Evolutionary conservation across 2,329 filamentous ascomycete species (phyloP).

Genomic region (Aureobasidium pullulans): DNA sequence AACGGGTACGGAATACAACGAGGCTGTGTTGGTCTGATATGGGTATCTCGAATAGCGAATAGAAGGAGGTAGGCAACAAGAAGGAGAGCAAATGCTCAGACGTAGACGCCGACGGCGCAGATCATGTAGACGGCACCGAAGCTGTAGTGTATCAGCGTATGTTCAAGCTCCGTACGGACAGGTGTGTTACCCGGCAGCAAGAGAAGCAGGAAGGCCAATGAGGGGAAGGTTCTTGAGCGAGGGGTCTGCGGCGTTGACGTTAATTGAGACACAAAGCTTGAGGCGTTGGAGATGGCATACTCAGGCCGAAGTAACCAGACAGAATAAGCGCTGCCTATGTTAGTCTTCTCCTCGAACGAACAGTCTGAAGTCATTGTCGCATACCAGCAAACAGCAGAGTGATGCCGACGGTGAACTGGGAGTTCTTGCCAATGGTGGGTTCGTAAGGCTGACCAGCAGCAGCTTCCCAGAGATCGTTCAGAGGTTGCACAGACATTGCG

Average conservation of each 20-base stretch:
- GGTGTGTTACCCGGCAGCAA: slow-evolving; percentile 71
- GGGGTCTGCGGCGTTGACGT: slow-evolving; percentile 54
- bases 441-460: slow-evolving; percentile 79
- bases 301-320: slow-evolving; percentile 75
- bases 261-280: neutral
- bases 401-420: slow-evolving; percentile 77
- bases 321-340: slow-evolving; percentile 51
- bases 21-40: slow-evolving; percentile 5
- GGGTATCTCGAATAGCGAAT: slow-evolving; percentile 9
- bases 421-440: slow-evolving; percentile 70
- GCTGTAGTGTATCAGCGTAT: slow-evolving; percentile 39
- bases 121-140: slow-evolving; percentile 98
- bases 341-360: slow-evolving; percentile 16
- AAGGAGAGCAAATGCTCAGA: slow-evolving; percentile 47
- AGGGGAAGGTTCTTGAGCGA: slow-evolving; percentile 68
- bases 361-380: slow-evolving; percentile 15
- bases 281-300: slow-evolving; percentile 46
- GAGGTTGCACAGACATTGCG: slow-evolving; percentile 69
- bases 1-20: neutral
- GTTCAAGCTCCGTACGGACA: slow-evolving; percentile 18
- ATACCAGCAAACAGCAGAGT: slow-evolving; percentile 61
- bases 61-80: neutral
- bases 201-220: slow-evolving; percentile 76
- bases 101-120: slow-evolving; percentile 96
- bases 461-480: slow-evolving; percentile 82